phyloP scores from a whole-genome alignment of 129 eudicot genomes.

The Mikania micrantha region DNA sequence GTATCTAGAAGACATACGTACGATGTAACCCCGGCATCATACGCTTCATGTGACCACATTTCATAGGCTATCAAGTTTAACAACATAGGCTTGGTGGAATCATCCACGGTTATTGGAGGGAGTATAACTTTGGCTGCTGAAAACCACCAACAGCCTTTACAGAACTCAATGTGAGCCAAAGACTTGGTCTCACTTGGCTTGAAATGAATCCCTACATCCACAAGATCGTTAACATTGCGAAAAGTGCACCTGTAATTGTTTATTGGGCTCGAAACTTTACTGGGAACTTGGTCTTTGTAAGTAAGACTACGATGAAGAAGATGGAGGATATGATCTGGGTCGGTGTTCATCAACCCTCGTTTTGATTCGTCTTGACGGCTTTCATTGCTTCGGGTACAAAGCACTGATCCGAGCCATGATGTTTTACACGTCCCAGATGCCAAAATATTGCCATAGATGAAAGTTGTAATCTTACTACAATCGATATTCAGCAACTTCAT shows the following conservation, averaged over 20 bases:
- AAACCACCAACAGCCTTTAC: not conserved
- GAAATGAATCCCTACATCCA: slow-evolving; percentile 31
- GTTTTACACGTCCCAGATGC: not conserved
- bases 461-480: not conserved
- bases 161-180: slow-evolving; percentile 3
- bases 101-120: slow-evolving; percentile 28
- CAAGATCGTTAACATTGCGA: slow-evolving; percentile 23
- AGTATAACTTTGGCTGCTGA: slow-evolving; percentile 17
- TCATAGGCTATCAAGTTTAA: slow-evolving; percentile 44
- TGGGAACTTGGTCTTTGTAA: too few species aligned
- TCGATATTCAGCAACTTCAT: not conserved
- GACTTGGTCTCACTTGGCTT: not conserved
- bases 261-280: too few species aligned
- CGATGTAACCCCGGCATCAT: slow-evolving; percentile 14
- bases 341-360: not conserved
- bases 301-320: not conserved
- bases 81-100: slow-evolving; percentile 22
- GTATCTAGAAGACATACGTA: slow-evolving; percentile 33
- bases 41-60: not conserved
- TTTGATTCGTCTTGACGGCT: not conserved
- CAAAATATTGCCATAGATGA: slow-evolving; percentile 6
- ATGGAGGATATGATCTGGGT: not conserved
- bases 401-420: not conserved
- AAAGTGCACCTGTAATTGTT: slow-evolving; percentile 12
- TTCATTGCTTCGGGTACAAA: not conserved